phyloP scores from a whole-genome alignment of 2,329 filamentous ascomycete genomes.

The Neofusicoccum sp. region DNA sequence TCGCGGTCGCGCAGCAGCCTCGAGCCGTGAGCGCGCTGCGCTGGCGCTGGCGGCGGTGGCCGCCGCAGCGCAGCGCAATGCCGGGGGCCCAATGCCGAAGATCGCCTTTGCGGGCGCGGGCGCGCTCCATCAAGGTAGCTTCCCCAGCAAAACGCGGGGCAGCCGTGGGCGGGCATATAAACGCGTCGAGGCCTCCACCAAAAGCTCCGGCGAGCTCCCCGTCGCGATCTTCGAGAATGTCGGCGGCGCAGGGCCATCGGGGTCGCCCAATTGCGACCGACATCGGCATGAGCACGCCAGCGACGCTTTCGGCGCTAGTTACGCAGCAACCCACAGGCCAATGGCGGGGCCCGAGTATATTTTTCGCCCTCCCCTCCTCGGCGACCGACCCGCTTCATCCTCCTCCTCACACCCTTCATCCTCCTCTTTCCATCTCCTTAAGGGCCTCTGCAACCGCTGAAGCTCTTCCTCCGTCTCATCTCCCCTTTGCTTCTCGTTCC shows the following conservation, averaged over 20 bases:
- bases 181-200: background rate
- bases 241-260: slow-evolving; percentile 2
- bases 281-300: slow-evolving; percentile 19
- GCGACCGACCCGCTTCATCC: background rate
- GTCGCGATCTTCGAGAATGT: background rate
- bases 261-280: slow-evolving; percentile 4
- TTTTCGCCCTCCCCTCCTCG: slow-evolving; percentile 16
- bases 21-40: background rate
- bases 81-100: slow-evolving; percentile 18
- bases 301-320: slow-evolving; percentile 19
- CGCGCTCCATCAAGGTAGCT: slow-evolving; percentile 17
- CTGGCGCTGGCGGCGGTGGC: background rate
- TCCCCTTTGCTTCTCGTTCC: background rate
- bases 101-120: slow-evolving; percentile 15
- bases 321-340: slow-evolving; percentile 11
- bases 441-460: slow-evolving; percentile 2
- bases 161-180: slow-evolving; percentile 10
- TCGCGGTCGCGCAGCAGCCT: background rate
- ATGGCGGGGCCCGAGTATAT: slow-evolving; percentile 18
- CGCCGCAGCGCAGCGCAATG: background rate
- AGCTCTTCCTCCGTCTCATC: slow-evolving; percentile 1
- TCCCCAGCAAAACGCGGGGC: slow-evolving; percentile 19
- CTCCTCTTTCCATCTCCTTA: slow-evolving; percentile 2
- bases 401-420: slow-evolving; percentile 5
- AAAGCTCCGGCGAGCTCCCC: background rate